A percentile compares a stretch with the other conserved stretches of the same genome.
Conservation (phyloP, 2,329 filamentous ascomycete genomes). For the Cladorrhinum sp. region DNA sequence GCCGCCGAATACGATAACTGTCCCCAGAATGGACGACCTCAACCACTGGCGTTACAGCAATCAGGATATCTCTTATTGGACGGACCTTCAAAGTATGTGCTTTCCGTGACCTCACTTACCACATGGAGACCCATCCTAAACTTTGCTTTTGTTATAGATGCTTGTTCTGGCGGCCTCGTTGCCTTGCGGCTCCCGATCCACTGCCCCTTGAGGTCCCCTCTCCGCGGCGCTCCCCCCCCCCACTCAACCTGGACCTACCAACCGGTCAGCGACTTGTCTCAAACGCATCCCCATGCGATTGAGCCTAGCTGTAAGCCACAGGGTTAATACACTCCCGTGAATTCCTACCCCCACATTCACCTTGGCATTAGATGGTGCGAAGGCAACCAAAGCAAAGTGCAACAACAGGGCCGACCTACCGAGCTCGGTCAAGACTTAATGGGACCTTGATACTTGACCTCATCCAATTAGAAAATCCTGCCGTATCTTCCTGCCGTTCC, state of each 20-base stretch:
- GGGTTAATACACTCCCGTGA: neutral
- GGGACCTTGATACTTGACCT: neutral
- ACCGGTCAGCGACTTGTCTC: neutral
- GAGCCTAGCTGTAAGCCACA: neutral
- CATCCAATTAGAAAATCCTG: neutral
- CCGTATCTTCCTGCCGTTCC: neutral
- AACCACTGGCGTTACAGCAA: neutral
- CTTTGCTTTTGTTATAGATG: neutral
- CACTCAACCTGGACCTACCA: neutral
- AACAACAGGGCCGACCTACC: neutral
- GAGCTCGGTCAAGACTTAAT: neutral
- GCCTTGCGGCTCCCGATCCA: neutral
- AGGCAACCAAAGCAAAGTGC: neutral
- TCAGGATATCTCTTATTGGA: neutral
- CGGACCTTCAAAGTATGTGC: neutral
- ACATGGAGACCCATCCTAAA: neutral
- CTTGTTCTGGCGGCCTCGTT: neutral
- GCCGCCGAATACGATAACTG: no score
- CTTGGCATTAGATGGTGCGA: neutral
- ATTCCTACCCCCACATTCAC: neutral
- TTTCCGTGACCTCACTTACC: neutral
- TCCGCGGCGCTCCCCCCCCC: no score
- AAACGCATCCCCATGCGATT: neutral
- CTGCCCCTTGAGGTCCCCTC: neutral
- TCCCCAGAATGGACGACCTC: no score